Conservation (phyloP, 129 eudicot species). For the Artemisia argyi region DNA sequence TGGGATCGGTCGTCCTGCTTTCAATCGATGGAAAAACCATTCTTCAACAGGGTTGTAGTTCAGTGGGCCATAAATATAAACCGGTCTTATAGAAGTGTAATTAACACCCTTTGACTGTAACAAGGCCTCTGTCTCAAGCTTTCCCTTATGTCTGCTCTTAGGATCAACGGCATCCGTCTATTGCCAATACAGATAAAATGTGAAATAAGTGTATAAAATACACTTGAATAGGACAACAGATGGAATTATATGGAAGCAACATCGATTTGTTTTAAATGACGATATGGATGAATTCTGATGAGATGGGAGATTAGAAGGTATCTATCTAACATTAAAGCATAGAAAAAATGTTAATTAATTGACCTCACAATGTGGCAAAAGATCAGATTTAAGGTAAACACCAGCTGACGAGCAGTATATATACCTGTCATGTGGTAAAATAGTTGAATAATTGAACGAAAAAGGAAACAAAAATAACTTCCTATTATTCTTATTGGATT, state of each 20-base stretch:
- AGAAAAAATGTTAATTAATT: conserved; percentile 22
- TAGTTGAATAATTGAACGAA: not conserved
- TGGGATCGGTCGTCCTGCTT: conserved; percentile 96
- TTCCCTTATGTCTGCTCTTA: conserved; percentile 98
- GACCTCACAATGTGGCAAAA: conserved; percentile 88
- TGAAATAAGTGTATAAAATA: not conserved
- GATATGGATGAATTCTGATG: not conserved
- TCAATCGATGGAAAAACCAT: conserved; percentile 95
- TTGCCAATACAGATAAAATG: not conserved
- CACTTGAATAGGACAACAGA: not conserved
- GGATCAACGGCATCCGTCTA: conserved; percentile 97
- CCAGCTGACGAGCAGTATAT: conserved; percentile 99
- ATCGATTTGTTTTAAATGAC: not conserved
- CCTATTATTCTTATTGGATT: conserved; percentile 4
- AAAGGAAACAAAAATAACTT: not conserved
- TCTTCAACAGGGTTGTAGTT: conserved; percentile 99
- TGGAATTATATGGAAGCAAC: not conserved
- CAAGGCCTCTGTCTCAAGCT: conserved; percentile 89
- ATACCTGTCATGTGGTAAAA: conserved; percentile 54
- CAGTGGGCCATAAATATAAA: conserved; percentile 92
- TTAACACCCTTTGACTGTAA: conserved; percentile 70
- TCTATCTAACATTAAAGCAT: not conserved
- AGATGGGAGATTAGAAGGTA: not conserved
- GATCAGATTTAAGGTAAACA: conserved; percentile 93
- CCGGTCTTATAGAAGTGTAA: conserved; percentile 90